Percentiles rank a stretch among this genome's conserved stretches.
phyloP scores from a whole-genome alignment of 495 filamentous ascomycete genomes.

The Penicillium waksmanii region DNA sequence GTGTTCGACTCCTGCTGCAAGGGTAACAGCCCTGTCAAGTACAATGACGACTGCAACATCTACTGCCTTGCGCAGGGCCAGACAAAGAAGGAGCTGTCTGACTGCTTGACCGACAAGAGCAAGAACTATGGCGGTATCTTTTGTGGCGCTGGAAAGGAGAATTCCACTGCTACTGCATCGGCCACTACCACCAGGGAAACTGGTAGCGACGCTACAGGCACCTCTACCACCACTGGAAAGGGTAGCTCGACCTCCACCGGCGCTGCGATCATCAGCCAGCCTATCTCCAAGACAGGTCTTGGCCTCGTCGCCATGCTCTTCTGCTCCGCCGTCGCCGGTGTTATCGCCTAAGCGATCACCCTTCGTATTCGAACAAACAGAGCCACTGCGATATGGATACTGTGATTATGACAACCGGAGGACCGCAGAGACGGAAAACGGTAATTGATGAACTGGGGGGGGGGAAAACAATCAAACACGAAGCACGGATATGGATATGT shows the following conservation, averaged over 20 bases:
- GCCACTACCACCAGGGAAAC: slow-evolving; percentile 26
- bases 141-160: slow-evolving; percentile 36
- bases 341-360: slow-evolving; percentile 22
- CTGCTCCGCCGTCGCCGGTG: slow-evolving; percentile 37
- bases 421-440: slow-evolving; percentile 6
- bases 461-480: not conserved
- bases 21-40: slow-evolving; percentile 41
- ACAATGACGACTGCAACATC: slow-evolving; percentile 50
- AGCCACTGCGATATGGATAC: not conserved
- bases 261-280: slow-evolving; percentile 20
- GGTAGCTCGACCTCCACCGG: slow-evolving; percentile 22
- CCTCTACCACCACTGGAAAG: slow-evolving; percentile 14
- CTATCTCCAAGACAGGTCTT: slow-evolving; percentile 38
- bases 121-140: slow-evolving; percentile 38
- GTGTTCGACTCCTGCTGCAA: slow-evolving; percentile 52
- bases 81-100: slow-evolving; percentile 34
- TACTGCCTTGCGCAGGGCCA: slow-evolving; percentile 56
- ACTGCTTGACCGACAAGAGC: slow-evolving; percentile 41
- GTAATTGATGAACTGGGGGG: slow-evolving; percentile 1
- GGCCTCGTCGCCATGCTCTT: slow-evolving; percentile 44
- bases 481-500: not conserved
- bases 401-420: slow-evolving; percentile 1
- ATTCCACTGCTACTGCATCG: slow-evolving; percentile 47
- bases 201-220: slow-evolving; percentile 11
- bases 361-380: not conserved